Base-by-base conservation (phyloP, 257 asterid species). In the Henckelia pumila region DNA sequence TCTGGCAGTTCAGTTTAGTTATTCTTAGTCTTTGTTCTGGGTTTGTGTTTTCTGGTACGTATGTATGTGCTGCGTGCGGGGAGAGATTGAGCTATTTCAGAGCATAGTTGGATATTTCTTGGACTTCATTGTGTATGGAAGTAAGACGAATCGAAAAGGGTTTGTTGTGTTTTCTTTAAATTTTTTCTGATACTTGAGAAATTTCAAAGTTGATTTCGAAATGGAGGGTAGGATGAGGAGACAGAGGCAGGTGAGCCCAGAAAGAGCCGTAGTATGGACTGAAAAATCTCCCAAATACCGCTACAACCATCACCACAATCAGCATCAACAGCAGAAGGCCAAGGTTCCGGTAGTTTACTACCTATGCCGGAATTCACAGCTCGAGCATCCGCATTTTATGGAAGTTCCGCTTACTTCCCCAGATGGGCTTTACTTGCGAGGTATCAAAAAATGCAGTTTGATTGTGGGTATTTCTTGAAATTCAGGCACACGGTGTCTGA, bases 301-400 rank as follows among this genome's bases (percentile, higher is more conserved):
- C 64, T 83, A 85, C 75, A 76, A 75, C 61, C 78, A 75, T 25
- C 71, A 66, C 25, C 73, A 79, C 16, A 73, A 64, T 56, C 71
- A 73, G 40, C 83, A 75, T 25, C 83, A 71, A 57, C 80, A 56
- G 63, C 81, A 75, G 13, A 74, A 73, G 68, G 69, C 79, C 21
- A 84, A 77, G 72, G 95, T 84, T 10, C 84, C 92, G 1, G 96
- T 94, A 17, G 83, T 94, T 73, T 94, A 94, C 79, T 94, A 94
- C 68, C 84, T 94, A 1, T 87, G 89, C 67, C 71, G 96, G 69
- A 91, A 91, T 80, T 81, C 89, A 35, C 97, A 85, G 56, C 89
- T 94, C 29, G 96, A 94, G 78, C 99, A 94, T 78, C 99, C 99
- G 55, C 99, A 94, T 74, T 94, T 94, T 83, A 94, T 94, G 84